Conservation (phyloP, 1,139 yeast genomes). For the Pneumocystis canis region DNA sequence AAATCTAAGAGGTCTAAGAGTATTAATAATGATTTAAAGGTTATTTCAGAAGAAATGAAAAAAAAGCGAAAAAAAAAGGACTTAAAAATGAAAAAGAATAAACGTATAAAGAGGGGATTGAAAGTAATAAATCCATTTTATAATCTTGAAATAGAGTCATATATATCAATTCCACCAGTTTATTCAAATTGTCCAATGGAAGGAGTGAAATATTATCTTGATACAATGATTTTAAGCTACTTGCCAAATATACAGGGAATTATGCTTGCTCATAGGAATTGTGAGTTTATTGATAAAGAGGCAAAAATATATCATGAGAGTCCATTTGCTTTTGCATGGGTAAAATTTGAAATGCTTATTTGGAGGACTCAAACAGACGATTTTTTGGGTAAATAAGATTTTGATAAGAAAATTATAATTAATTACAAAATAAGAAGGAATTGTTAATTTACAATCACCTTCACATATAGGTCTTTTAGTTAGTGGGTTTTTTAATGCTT, state of each 20-base stretch:
- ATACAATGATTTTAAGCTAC: constrained; percentile 76
- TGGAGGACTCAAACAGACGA: constrained; percentile 89
- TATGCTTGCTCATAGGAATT: constrained; percentile 58
- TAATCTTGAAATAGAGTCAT: neutral
- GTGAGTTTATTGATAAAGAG: constrained; percentile 24
- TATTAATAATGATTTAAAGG: neutral
- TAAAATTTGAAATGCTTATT: constrained; percentile 63
- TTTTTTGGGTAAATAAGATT: constrained; percentile 18
- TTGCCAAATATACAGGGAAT: constrained; percentile 64
- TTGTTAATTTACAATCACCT: constrained; percentile 82
- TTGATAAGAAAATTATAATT: neutral
- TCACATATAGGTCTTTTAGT: constrained; percentile 83
- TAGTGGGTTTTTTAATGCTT: constrained; percentile 89
- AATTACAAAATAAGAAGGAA: constrained; percentile 47
- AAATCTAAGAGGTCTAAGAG: constrained; percentile 1
- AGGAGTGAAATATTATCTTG: constrained; percentile 44
- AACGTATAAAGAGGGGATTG: neutral
- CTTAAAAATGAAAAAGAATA: neutral
- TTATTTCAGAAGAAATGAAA: neutral
- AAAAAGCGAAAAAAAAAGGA: neutral
- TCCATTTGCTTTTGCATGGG: constrained; percentile 83
- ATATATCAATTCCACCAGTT: constrained; percentile 10
- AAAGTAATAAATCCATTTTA: neutral
- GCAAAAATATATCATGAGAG: constrained; percentile 66
- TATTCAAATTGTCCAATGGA: constrained; percentile 7